Conservation (phyloP, 352 stramenopile species). For the Phytophthora pisi region DNA sequence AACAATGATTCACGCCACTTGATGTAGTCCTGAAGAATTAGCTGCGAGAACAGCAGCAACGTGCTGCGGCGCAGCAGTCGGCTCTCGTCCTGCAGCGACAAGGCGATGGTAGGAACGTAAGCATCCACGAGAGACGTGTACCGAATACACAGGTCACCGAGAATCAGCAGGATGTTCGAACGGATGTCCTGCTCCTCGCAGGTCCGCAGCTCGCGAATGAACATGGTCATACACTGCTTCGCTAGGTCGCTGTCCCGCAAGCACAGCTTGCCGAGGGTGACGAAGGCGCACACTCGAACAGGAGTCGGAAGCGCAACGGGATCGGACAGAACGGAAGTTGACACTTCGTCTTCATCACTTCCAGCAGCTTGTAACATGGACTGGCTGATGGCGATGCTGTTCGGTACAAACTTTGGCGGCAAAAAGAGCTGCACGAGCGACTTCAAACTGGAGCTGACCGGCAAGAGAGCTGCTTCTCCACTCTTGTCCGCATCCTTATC, state of each 20-base stretch:
- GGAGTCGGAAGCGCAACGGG: slow-evolving; percentile 62
- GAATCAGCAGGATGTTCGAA: slow-evolving; percentile 97
- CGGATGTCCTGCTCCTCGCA: slow-evolving; percentile 86
- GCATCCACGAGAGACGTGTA: slow-evolving; percentile 97
- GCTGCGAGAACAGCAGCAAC: slow-evolving; percentile 94
- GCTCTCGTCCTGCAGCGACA: slow-evolving; percentile 91
- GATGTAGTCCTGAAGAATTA: slow-evolving; percentile 98
- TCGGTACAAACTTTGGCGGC: slow-evolving; percentile 61
- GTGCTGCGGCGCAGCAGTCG: slow-evolving; percentile 93
- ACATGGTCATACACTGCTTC: slow-evolving; percentile 94
- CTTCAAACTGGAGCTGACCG: slow-evolving; percentile 52
- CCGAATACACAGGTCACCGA: slow-evolving; percentile 96
- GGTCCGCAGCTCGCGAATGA: slow-evolving; percentile 94
- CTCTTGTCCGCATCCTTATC: slow-evolving; percentile 76
- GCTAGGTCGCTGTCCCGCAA: slow-evolving; percentile 94
- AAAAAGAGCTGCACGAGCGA: slow-evolving; percentile 83
- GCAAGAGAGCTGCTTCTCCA: slow-evolving; percentile 50
- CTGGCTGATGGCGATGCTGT: slow-evolving; percentile 27
- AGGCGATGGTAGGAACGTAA: slow-evolving; percentile 95
- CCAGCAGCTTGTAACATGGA: slow-evolving; percentile 22
- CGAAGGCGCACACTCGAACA: slow-evolving; percentile 93
- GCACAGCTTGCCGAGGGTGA: slow-evolving; percentile 95
- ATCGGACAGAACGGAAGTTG: slow-evolving; percentile 17
- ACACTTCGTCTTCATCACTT: slow-evolving; percentile 34
- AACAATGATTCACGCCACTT: slow-evolving; percentile 97